Conservation (phyloP, 257 asterid genomes). For the Catharanthus roseus region DNA sequence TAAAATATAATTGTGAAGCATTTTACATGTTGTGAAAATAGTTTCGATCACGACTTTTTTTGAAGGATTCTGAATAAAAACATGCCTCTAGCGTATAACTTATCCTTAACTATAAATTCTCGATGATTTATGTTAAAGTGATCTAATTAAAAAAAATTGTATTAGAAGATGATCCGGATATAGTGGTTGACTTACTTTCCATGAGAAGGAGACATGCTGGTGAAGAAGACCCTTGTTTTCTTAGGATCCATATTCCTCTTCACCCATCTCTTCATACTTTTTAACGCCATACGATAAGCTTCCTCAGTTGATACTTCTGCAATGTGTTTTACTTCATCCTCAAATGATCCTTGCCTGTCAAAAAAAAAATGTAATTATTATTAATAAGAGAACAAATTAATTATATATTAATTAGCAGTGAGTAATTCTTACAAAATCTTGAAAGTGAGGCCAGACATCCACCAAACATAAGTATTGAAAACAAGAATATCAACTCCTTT, state of each 20-base stretch:
- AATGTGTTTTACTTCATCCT: constrained; percentile 42
- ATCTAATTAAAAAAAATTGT: too few relatives aligned
- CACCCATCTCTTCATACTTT: constrained; percentile 58
- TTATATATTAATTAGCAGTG: too few relatives aligned
- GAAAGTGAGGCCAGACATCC: constrained; percentile 54
- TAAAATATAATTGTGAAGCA: too few relatives aligned
- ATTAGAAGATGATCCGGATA: too few relatives aligned
- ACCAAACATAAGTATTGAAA: constrained; percentile 84
- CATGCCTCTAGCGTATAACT: too few relatives aligned
- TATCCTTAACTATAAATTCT: too few relatives aligned
- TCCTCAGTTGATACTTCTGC: constrained; percentile 39
- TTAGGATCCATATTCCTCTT: constrained; percentile 51
- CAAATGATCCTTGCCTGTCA: constrained; percentile 55
- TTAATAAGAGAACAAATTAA: too few relatives aligned
- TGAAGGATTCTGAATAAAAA: too few relatives aligned
- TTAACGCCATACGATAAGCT: constrained; percentile 60
- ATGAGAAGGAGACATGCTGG: constrained; percentile 75
- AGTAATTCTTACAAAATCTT: constrained; percentile 38
- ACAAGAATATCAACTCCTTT: constrained; percentile 63
- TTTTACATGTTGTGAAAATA: too few relatives aligned
- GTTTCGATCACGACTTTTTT: too few relatives aligned
- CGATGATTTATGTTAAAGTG: too few relatives aligned
- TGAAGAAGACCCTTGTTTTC: constrained; percentile 51
- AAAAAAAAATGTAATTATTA: background rate
- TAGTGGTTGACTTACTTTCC: constrained; percentile 40